Conservation (phyloP, 2,329 filamentous ascomycete species). For the Rutstroemia sydowiana region DNA sequence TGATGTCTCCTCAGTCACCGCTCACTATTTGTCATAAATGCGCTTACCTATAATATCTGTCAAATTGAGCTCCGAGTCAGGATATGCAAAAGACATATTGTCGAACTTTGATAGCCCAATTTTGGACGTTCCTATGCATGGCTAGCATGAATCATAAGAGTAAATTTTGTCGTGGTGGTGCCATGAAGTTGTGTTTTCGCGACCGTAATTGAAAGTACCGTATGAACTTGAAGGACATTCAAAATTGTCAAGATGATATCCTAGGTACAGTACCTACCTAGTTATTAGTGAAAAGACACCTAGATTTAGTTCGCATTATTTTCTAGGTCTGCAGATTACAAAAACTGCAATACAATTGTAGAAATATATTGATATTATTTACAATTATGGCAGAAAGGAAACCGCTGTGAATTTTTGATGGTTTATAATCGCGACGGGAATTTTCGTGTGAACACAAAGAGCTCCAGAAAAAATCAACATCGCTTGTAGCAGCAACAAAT, state of each 20-base stretch:
- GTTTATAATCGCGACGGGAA: conserved; percentile 6
- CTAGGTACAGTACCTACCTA: too few species aligned
- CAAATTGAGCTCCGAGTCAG: background rate
- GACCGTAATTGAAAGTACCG: too few species aligned
- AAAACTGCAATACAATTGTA: too few species aligned
- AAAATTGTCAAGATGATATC: too few species aligned
- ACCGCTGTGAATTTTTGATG: background rate
- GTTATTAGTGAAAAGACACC: too few species aligned
- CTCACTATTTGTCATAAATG: background rate
- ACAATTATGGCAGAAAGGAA: too few species aligned
- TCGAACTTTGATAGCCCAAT: too few species aligned
- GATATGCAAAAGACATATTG: conserved; percentile 6
- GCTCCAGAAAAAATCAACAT: conserved; percentile 7
- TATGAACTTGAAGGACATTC: background rate
- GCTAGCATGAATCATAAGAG: background rate
- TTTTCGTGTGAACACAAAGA: conserved; percentile 9
- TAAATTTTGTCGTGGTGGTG: background rate
- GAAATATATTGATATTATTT: too few species aligned
- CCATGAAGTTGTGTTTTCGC: background rate
- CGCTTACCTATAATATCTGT: conserved; percentile 2
- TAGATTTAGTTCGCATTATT: too few species aligned
- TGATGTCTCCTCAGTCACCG: background rate
- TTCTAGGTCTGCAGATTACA: too few species aligned
- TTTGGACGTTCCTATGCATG: background rate
- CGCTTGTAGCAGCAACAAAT: conserved; percentile 8